Evolutionary conservation across 805 yeast genomes (phyloP).

Genomic region (Wickerhamiella shivajii): DNA sequence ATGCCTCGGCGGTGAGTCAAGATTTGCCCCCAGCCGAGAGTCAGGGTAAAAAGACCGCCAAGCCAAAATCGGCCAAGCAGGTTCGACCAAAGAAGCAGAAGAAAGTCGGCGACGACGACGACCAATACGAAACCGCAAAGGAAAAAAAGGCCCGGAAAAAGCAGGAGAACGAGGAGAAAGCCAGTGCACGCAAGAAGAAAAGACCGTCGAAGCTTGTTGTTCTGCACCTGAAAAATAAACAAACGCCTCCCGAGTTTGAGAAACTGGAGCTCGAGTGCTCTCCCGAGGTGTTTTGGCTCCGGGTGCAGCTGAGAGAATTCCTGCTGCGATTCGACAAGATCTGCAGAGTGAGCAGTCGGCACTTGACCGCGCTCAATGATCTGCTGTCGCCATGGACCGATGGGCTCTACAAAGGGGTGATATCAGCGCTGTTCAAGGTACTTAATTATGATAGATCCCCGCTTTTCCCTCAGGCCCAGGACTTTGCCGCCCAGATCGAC

Average conservation of each 20-base stretch:
- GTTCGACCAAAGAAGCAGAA: background rate
- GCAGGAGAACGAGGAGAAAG: no score
- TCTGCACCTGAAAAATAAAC: slow-evolving; percentile 11
- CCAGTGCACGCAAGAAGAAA: no score
- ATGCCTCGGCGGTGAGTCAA: background rate
- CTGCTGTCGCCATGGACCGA: slow-evolving; percentile 26
- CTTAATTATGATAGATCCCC: slow-evolving; percentile 23
- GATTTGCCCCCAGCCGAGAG: background rate
- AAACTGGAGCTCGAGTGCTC: slow-evolving; percentile 17
- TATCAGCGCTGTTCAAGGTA: slow-evolving; percentile 21
- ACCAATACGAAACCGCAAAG: no score
- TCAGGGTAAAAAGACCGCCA: background rate
- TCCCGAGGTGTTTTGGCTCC: slow-evolving; percentile 22
- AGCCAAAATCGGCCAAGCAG: background rate
- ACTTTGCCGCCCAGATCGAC: slow-evolving; percentile 22
- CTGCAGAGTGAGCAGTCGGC: slow-evolving; percentile 24
- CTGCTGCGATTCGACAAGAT: slow-evolving; percentile 27
- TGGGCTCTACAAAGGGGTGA: slow-evolving; percentile 24
- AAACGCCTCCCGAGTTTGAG: slow-evolving; percentile 18
- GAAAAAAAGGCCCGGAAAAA: no score
- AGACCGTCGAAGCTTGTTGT: slow-evolving; percentile 11
- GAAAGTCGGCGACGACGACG: no score
- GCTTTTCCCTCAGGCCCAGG: slow-evolving; percentile 17
- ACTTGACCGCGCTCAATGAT: slow-evolving; percentile 24
- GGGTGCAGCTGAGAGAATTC: slow-evolving; percentile 26